Evolutionary conservation across 1,139 yeast genomes (phyloP), one percentile per base, ranked within the genome.

Genomic region (Taphrina pruni): DNA sequence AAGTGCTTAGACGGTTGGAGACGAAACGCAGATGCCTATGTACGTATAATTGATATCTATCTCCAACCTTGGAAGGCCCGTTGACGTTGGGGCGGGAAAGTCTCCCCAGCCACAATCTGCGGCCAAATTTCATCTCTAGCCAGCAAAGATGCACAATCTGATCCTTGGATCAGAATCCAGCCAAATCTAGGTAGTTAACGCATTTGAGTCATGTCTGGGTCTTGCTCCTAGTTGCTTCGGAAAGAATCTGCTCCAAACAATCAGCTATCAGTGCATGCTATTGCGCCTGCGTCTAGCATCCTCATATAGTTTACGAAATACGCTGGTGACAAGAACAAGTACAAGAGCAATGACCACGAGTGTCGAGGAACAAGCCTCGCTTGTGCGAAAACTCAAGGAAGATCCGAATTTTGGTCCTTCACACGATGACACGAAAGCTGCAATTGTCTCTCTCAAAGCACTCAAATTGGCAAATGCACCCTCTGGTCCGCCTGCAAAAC

Each of bases 381-480:
- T 62, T 17, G 66, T 62, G 21, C 60, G 66, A 21, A 41, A 38
- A 8, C 45, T 62, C 32, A 62, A 62, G 60, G 66, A 62, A 38
- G 60, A 62, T 36, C 60, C 66, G 12, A 32, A 39, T 12, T 62
- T n/a, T 8, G 66, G 66, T n/a, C 66, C 66, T 12, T 39, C 48
- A n/a, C 66, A 62, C 35, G 66, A 52, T 14, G 50, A 62, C n/a
- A 62, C 66, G 32, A 62, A 62, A 35, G 60, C 57, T 14, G 66
- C 66, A 21, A 39, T 62, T 1, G 60, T 56, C 17, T 26, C 60
- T 12, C 43, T 62, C 52, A 45, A 50, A 11, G 54, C 52, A 5
- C 52, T 62, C 45, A 62, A 62, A 38, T 39, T 50, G 54, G 52
- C 60, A n/a, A 21, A 17, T 36, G 54, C 60, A 9, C 48, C 66